These are phyloP conservation scores for Globisporangium yorkense DNA, from an alignment of 352 stramenopile species.

Conservation along the genomic window DNA sequence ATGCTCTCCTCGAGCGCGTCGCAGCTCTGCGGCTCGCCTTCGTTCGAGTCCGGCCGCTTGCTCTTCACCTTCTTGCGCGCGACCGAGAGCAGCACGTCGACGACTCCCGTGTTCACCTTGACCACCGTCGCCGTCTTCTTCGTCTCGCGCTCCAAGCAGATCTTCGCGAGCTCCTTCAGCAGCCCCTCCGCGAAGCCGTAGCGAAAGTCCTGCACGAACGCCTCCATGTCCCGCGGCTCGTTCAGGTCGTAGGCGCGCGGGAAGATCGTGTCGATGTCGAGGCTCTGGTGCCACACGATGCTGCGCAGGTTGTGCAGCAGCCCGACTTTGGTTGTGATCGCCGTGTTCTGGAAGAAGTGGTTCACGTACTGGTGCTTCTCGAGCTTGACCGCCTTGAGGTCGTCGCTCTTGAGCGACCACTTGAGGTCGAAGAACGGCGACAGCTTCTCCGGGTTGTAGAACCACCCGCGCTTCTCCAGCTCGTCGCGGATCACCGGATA, in stretches of 20 bases:
- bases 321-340: slow-evolving; percentile 90
- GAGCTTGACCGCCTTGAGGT: slow-evolving; percentile 74
- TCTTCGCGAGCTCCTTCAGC: slow-evolving; percentile 61
- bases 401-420: slow-evolving; percentile 88
- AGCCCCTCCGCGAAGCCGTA: slow-evolving; percentile 75
- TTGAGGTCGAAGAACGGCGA: slow-evolving; percentile 91
- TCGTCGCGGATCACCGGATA: slow-evolving; percentile 90
- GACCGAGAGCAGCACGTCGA: slow-evolving; percentile 52
- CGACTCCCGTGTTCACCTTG: slow-evolving; percentile 41
- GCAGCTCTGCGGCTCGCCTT: background rate
- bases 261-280: slow-evolving; percentile 81
- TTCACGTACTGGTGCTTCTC: slow-evolving; percentile 87
- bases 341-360: slow-evolving; percentile 89
- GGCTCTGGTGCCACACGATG: slow-evolving; percentile 75
- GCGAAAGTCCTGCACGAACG: slow-evolving; percentile 90
- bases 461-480: slow-evolving; percentile 86
- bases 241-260: slow-evolving; percentile 89
- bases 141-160: slow-evolving; percentile 15
- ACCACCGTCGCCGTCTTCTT: slow-evolving; percentile 8
- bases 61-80: slow-evolving; percentile 53
- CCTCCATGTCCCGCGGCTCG: slow-evolving; percentile 70
- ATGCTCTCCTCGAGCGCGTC: slow-evolving; percentile 59
- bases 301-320: slow-evolving; percentile 80
- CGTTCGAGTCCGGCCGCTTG: slow-evolving; percentile 20
- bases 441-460: slow-evolving; percentile 74